Evolutionary conservation across 257 asterid genomes (phyloP).

Genomic region (Handroanthus guayacan): DNA sequence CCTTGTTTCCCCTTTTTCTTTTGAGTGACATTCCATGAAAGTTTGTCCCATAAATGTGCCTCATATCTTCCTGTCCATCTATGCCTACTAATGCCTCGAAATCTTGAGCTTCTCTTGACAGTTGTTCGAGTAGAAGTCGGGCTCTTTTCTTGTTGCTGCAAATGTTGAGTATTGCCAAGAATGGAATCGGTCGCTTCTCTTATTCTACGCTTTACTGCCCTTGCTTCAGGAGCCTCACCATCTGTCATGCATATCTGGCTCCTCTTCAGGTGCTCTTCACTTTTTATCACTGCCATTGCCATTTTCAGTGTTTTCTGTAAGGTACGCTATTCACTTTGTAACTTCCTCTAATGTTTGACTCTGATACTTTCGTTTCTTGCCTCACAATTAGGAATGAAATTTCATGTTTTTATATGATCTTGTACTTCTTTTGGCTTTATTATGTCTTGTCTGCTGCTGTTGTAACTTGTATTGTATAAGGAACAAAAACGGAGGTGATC

Average conservation of each 20-base stretch:
- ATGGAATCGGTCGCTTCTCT: not conserved
- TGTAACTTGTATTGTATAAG: constrained; percentile 10
- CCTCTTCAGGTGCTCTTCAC: constrained; percentile 31
- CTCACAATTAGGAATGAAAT: constrained; percentile 23
- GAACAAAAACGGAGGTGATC: constrained; percentile 38
- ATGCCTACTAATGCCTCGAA: constrained; percentile 29
- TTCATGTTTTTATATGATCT: constrained; percentile 35
- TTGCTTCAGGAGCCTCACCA: constrained; percentile 28
- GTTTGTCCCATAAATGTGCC: constrained; percentile 38
- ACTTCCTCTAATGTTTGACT: not conserved
- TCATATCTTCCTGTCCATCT: constrained; percentile 34
- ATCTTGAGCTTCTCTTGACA: constrained; percentile 28
- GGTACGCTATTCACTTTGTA: not conserved
- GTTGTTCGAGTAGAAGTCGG: not conserved
- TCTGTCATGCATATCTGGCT: constrained; percentile 19
- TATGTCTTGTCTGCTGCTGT: constrained; percentile 29
- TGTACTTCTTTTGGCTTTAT: constrained; percentile 35
- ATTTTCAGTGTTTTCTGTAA: constrained; percentile 22
- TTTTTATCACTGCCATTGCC: constrained; percentile 32
- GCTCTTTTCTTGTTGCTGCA: not conserved
- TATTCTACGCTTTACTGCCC: constrained; percentile 5
- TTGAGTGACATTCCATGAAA: constrained; percentile 7
- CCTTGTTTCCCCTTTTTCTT: constrained; percentile 14
- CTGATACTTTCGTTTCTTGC: not conserved
- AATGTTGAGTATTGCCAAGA: not conserved